A percentile compares a stretch with the other conserved stretches of the same genome.
phyloP scores from a whole-genome alignment of 257 asterid genomes.

The Jacaranda mimosifolia region DNA sequence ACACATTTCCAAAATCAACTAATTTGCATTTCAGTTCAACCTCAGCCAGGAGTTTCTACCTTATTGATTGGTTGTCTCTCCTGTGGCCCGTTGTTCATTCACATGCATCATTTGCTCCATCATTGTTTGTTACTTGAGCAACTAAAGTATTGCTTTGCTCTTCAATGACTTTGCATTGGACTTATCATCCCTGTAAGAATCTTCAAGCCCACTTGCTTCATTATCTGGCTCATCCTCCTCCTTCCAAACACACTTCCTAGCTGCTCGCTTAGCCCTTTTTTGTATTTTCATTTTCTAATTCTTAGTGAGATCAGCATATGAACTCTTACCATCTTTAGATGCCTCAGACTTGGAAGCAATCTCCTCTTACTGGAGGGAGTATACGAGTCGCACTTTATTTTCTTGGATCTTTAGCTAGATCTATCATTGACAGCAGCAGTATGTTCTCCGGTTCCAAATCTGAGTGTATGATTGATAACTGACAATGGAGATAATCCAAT shows the following conservation, averaged over 20 bases:
- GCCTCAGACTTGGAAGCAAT: conserved; percentile 54
- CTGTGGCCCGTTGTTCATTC: conserved; percentile 58
- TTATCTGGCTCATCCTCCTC: conserved; percentile 67
- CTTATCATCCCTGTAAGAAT: conserved; percentile 56
- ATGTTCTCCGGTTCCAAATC: conserved; percentile 97
- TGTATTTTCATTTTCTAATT: conserved; percentile 90
- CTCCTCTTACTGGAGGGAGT: conserved; percentile 72
- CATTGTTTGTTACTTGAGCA: conserved; percentile 41
- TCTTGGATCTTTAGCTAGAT: conserved; percentile 83
- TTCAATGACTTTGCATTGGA: conserved; percentile 48
- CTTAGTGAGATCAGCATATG: conserved; percentile 71
- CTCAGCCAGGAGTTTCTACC: conserved; percentile 81
- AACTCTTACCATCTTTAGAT: conserved; percentile 61
- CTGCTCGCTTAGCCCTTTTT: conserved; percentile 79
- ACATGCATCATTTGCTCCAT: conserved; percentile 47
- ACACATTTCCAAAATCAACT: conserved; percentile 42
- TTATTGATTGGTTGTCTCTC: conserved; percentile 72
- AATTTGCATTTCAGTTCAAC: conserved; percentile 86
- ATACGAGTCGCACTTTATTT: conserved; percentile 68
- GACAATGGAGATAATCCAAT: conserved; percentile 88
- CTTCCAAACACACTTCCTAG: conserved; percentile 67
- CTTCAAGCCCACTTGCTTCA: conserved; percentile 70
- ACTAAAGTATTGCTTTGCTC: conserved; percentile 48
- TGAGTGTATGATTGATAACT: conserved; percentile 94
- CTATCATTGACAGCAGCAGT: conserved; percentile 75